Conservation (phyloP, 805 yeast species). For the Lachancea thermotolerans region DNA sequence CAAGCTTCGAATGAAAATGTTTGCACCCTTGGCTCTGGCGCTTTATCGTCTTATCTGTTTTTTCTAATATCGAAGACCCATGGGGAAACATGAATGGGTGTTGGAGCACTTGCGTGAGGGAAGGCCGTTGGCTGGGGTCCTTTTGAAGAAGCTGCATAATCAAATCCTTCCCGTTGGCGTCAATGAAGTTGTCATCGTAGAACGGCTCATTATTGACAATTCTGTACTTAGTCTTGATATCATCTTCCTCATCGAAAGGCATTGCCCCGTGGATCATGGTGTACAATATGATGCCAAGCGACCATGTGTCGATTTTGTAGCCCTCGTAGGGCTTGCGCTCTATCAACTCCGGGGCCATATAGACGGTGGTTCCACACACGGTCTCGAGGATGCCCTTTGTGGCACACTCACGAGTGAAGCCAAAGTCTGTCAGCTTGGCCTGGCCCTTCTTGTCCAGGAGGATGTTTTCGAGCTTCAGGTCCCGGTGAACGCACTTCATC, state of each 20-base stretch:
- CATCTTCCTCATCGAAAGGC: conserved; percentile 88
- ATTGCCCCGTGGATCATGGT: conserved; percentile 78
- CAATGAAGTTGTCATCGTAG: conserved; percentile 39
- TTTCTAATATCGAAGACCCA: conserved; percentile 38
- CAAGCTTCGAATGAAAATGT: conserved; percentile 55
- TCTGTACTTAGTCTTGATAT: conserved; percentile 47
- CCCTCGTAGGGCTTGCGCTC: conserved; percentile 68
- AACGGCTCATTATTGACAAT: conserved; percentile 62
- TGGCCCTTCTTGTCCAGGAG: conserved; percentile 49
- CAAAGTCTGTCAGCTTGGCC: conserved; percentile 84
- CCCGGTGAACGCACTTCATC: conserved; percentile 75
- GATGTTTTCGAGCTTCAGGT: conserved; percentile 75
- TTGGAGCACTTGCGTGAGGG: conserved; percentile 42
- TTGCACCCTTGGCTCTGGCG: conserved; percentile 32
- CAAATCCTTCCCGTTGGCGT: conserved; percentile 45
- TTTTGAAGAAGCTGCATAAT: conserved; percentile 54
- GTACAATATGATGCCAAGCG: conserved; percentile 81
- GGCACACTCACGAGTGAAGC: conserved; percentile 77
- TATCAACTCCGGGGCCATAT: conserved; percentile 94
- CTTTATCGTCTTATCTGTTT: conserved; percentile 33
- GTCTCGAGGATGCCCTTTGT: conserved; percentile 60
- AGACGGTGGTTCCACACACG: conserved; percentile 88
- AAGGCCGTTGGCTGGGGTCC: conserved; percentile 58
- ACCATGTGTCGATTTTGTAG: conserved; percentile 80
- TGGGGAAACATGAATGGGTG: conserved; percentile 45